Base-by-base conservation (phyloP, 306 rosid genomes). In the Echinosophora koreensis region DNA sequence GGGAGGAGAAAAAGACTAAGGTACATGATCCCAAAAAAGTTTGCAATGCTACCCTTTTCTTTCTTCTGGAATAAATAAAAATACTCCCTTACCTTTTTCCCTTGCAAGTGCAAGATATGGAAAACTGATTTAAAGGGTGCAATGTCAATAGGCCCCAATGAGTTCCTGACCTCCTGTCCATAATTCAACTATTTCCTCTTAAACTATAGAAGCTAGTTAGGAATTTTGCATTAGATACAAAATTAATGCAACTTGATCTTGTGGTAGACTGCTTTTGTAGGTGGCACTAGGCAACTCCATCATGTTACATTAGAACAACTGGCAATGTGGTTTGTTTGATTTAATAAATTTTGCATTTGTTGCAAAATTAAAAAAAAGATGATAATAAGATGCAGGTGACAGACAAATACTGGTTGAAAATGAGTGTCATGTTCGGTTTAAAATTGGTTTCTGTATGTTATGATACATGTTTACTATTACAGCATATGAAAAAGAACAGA, bases 1-100 rank as follows among this genome's bases (percentile, higher is more conserved):
- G 95, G 38, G 97, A 94, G 66, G 96, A 90, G 81, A 94, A 34
- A 80, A 92, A 63, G 75, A 92, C 98, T 1, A 94, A 90, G 98
- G 97, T 94, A 86, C 34, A 12, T 2, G 11, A 82, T 44, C 56
- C 56, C 69, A 5, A 30, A 50, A 13, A 38, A 28, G 39, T 10
- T 35, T 22, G 39, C 27, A 12, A 35, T 50, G 32, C 71, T 13
- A 39, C 6, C 39, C 35, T 58, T 67, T 22, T 8, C 28, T 64
- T 15, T 15, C 15, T 62, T 8, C 13, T 41, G 12, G 47, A 41
- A 9, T 41, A 8, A 41, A 8, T 41, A 41, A 41, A 8, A 41
- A 41, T 9, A 11, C 47, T 41, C 47, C 47, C 47, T 0, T 8
- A 41, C 47, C 47, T 41, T 41, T 41, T 41, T 3, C 47, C 47